Base-by-base conservation (phyloP, 164 flowering plant genomes). In the Berberis vulgaris region DNA sequence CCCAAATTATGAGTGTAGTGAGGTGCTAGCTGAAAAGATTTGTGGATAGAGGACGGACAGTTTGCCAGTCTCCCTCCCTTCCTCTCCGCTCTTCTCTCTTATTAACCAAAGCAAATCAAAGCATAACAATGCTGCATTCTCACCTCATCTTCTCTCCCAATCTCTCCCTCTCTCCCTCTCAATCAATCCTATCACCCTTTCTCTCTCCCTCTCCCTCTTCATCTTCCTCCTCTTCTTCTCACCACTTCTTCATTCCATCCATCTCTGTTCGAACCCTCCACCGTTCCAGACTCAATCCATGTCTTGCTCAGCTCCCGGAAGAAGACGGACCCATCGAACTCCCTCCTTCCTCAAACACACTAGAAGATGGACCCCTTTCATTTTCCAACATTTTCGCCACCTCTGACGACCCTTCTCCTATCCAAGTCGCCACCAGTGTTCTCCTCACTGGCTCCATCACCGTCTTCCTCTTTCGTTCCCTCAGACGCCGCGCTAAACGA, bases 401-500 rank as follows among this genome's bases (percentile, higher is more conserved):
- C 50, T 45, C 70, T 2, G 87, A 87, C 63, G 82, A 87, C 63
- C 90, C 99, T 40, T 64, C 96, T 1, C 67, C 85, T 44, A 76
- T 94, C 54, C 97, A 91, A 68, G 78, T 85, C 6, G 79, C 96
- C 74, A 83, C 99, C 67, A 89, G 97, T 62, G 84, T 94, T 39
- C 85, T 94, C 41, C 99, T 94, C 80, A 87, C 96, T 13, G 96
- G 99, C 0, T 83, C 99, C 71, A 84, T 94, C 69, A 62, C 86
- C 13, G 78, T 94, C 67, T 87, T 94, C 77, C 95, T 94, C 78
- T 94, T 94, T 56, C 93, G 99, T 69, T 78, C 97, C 43, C 69
- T 90, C 65, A 81, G 91, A 5, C 96, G 97, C 67, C 83, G 97
- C 0, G 97, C 91, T 2, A 82, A 78, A 67, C 91, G 97, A 4